These are phyloP conservation scores for Pythium utonaiense DNA, from an alignment of 352 stramenopile genomes.

Conservation along the genomic window DNA sequence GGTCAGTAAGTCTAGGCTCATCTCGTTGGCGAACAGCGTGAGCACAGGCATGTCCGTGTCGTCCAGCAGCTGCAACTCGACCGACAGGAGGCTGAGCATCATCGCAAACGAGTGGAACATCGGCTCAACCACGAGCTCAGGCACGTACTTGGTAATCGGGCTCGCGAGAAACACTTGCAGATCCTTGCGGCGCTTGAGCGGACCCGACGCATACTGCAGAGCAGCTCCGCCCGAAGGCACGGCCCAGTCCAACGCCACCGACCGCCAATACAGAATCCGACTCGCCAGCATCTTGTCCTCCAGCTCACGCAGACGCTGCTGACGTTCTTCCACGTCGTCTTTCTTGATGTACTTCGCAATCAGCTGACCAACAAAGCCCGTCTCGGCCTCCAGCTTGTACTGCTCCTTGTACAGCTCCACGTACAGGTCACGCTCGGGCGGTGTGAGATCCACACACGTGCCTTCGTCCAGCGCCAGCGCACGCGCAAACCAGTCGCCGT, in stretches of 20 bases:
- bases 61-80: constrained; percentile 49
- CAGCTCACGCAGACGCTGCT: constrained; percentile 41
- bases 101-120: constrained; percentile 65
- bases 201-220: constrained; percentile 40
- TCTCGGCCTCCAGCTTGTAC: constrained; percentile 55
- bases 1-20: constrained; percentile 45
- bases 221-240: constrained; percentile 55
- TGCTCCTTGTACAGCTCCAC: constrained; percentile 52
- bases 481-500: constrained; percentile 68
- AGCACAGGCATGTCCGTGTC: constrained; percentile 47
- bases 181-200: constrained; percentile 44
- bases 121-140: constrained; percentile 32
- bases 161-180: constrained; percentile 63
- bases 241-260: constrained; percentile 52
- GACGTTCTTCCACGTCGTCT: constrained; percentile 35
- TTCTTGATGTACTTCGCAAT: constrained; percentile 44
- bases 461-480: constrained; percentile 56
- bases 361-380: constrained; percentile 31
- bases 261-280: constrained; percentile 58
- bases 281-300: constrained; percentile 57
- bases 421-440: constrained; percentile 50
- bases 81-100: constrained; percentile 43
- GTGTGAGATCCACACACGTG: constrained; percentile 52
- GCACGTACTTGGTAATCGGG: constrained; percentile 62
- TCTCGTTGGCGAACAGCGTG: constrained; percentile 50